These are phyloP conservation scores for Fulvia fulva DNA, from an alignment of 2,329 filamentous ascomycete species.

Conservation along the genomic window DNA sequence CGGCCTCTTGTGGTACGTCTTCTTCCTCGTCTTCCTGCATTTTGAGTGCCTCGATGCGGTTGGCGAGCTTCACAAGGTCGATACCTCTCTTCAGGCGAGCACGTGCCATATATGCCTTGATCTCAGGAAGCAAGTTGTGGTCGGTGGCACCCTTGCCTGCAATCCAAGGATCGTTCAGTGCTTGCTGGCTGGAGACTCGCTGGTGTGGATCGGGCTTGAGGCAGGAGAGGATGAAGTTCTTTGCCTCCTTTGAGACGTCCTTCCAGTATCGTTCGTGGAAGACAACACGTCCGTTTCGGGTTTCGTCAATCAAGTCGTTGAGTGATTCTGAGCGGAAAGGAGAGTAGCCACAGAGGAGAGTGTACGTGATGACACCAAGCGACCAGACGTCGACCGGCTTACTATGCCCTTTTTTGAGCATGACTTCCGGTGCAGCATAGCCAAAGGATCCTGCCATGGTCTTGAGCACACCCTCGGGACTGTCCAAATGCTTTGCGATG, in stretches of 20 bases:
- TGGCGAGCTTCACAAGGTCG: slow-evolving; percentile 91
- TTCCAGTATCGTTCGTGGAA: slow-evolving; percentile 99
- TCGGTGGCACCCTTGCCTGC: slow-evolving; percentile 87
- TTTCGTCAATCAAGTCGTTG: slow-evolving; percentile 90
- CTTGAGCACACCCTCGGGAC: slow-evolving; percentile 83
- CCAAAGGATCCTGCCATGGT: slow-evolving; percentile 99
- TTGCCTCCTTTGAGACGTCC: slow-evolving; percentile 91
- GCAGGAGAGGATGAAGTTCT: slow-evolving; percentile 82
- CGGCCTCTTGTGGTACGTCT: slow-evolving; percentile 55
- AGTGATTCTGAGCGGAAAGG: slow-evolving; percentile 95
- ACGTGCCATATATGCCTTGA: slow-evolving; percentile 88
- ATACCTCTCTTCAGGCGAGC: slow-evolving; percentile 89
- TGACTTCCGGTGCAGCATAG: slow-evolving; percentile 95
- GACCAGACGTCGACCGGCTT: slow-evolving; percentile 99
- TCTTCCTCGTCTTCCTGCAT: slow-evolving; percentile 87
- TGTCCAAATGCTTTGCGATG: slow-evolving; percentile 96
- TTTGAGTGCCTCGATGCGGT: slow-evolving; percentile 91
- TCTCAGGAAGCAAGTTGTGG: slow-evolving; percentile 95
- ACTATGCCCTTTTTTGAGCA: slow-evolving; percentile 95
- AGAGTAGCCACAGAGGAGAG: slow-evolving; percentile 93
- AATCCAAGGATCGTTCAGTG: slow-evolving; percentile 59
- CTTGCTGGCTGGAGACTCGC: slow-evolving; percentile 62
- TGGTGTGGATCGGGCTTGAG: slow-evolving; percentile 74
- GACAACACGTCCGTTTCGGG: slow-evolving; percentile 73
- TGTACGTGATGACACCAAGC: slow-evolving; percentile 97